Conservation (phyloP, 2,329 filamentous ascomycete species). For the Cladophialophora chaetospira region DNA sequence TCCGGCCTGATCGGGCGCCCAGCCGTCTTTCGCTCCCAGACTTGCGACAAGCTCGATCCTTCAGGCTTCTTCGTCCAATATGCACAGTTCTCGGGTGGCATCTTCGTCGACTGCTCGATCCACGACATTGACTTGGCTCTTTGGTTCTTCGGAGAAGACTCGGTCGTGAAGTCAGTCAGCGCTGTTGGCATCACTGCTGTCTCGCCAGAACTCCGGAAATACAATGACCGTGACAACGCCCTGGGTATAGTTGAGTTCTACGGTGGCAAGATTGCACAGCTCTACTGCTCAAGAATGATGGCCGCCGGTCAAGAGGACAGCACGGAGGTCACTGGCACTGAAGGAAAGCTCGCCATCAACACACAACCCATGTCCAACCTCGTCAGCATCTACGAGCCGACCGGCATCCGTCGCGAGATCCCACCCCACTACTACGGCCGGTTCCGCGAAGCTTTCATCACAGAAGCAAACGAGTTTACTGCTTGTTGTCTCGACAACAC, state of each 20-base stretch:
- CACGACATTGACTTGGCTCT: constrained; percentile 69
- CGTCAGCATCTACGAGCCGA: constrained; percentile 57
- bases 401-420: constrained; percentile 61
- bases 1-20: constrained; percentile 61
- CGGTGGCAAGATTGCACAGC: constrained; percentile 64
- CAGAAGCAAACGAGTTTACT: constrained; percentile 65
- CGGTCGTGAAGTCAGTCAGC: constrained; percentile 57
- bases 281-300: constrained; percentile 68
- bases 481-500: constrained; percentile 59
- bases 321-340: constrained; percentile 68
- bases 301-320: constrained; percentile 65
- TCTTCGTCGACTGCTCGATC: constrained; percentile 71
- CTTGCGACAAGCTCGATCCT: constrained; percentile 67
- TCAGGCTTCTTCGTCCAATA: constrained; percentile 69
- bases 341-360: constrained; percentile 65
- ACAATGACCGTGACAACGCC: constrained; percentile 64
- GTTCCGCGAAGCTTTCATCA: constrained; percentile 65
- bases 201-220: constrained; percentile 58
- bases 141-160: constrained; percentile 63
- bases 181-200: constrained; percentile 62
- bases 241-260: constrained; percentile 68
- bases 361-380: constrained; percentile 58
- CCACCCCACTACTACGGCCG: constrained; percentile 64
- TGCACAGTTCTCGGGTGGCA: constrained; percentile 65
- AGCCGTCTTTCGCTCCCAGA: constrained; percentile 64